Evolutionary conservation across 208 protist genomes (phyloP), one percentile per base, ranked within the genome.

Genomic region (Acanthamoeba triangularis): DNA sequence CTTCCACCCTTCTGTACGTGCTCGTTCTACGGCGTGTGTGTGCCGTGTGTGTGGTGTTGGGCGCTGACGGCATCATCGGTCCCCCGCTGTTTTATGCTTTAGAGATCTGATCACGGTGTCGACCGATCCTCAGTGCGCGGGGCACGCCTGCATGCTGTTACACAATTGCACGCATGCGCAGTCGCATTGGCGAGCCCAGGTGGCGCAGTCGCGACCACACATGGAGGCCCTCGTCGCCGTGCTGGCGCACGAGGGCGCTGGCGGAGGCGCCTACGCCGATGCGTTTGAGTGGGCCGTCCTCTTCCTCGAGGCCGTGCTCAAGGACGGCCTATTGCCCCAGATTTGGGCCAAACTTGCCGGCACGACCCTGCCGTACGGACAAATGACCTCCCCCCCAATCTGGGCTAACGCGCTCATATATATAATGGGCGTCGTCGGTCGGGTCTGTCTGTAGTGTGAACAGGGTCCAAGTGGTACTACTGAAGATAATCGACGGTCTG

Each of bases 211-310:
- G 33, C 7, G 35, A 14, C 37, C 78, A 10, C 78, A 85, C n/a
- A 59, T 59, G 78, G 44, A 85, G 11, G 25, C 44, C 44, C 13
- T 85, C 14, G 13, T 85, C 41, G 78, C 37, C n/a, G 47, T 85
- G 78, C 44, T 85, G 14, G 78, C 78, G 44, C 78, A 59, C 25
- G 78, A 59, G 44, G 78, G 44, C 18, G 78, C 52, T 3, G 18
- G 52, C 16, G 47, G 47, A 7, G 78, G 44, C 47, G 78, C 78
- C 44, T 59, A 85, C 30, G 44, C 44, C 28, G 78, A 85, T 56
- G 78, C 78, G 3, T 85, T 85, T 23, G 78, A 85, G 47, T 85
- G 78, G 78, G 47, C 78, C 30, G 78, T 85, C 8, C 78, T 85
- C 18, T 85, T 85, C 28, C 25, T 85, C n/a, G 78, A 85, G 78